Conservation (phyloP, 352 stramenopile species). For the Phytophthora megakarya region DNA sequence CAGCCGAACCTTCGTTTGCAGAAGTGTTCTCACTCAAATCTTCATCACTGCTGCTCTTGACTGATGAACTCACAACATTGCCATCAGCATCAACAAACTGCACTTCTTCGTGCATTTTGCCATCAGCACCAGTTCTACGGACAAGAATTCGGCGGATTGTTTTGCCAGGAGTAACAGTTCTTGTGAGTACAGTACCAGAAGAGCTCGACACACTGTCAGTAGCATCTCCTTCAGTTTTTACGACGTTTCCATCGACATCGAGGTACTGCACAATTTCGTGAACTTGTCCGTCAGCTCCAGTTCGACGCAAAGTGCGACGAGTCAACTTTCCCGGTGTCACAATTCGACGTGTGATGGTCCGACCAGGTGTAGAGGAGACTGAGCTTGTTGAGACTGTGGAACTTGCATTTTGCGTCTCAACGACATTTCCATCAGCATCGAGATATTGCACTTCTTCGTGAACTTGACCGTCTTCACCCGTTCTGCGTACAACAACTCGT, state of each 20-base stretch:
- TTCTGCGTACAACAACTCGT: conserved; percentile 22
- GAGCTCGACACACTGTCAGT: conserved; percentile 10
- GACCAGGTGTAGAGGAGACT: neutral
- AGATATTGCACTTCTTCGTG: conserved; percentile 25
- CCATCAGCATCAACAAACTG: conserved; percentile 31
- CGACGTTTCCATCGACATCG: conserved; percentile 27
- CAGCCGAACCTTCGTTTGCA: conserved; percentile 20
- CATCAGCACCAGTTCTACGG: conserved; percentile 26
- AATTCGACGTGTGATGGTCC: conserved; percentile 11
- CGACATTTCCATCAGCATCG: conserved; percentile 1
- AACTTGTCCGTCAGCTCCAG: conserved; percentile 21
- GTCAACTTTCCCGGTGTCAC: conserved; percentile 27
- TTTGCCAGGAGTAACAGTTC: conserved; percentile 27
- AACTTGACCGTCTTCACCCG: conserved; percentile 21
- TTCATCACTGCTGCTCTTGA: too few species aligned
- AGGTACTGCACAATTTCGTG: conserved; percentile 35
- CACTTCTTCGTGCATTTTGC: conserved; percentile 26
- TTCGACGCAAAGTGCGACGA: conserved; percentile 26
- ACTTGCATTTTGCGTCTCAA: neutral
- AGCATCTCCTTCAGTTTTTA: conserved; percentile 22
- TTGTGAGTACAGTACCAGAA: conserved; percentile 7
- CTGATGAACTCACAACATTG: too few species aligned
- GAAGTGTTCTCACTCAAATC: too few species aligned
- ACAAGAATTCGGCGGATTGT: conserved; percentile 26
- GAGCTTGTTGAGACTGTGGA: too few species aligned